Evolutionary conservation across 2,329 filamentous ascomycete species (phyloP), one percentile per base, ranked within the genome.

Genomic region (Penicillium sp.): DNA sequence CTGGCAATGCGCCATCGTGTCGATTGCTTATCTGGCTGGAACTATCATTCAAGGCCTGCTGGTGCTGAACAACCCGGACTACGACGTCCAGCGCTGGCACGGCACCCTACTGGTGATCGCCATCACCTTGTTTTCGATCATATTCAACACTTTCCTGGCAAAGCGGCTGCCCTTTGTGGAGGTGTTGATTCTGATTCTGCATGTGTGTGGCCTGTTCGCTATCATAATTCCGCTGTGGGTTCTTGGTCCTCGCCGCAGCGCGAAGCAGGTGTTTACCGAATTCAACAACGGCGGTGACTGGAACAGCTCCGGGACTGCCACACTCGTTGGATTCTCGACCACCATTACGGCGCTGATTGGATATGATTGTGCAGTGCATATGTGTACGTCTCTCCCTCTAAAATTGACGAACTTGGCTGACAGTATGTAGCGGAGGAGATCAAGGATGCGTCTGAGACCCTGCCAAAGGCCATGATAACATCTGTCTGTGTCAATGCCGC

Each of bases 381-480:
- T 63, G 23, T 54, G 51, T 58, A 55, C n/a, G 51, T 45, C 23
- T 40, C 25, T 25, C n/a, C 35, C 31, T 33, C 56, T 57, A 29
- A 21, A 15, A 29, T 10, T 4, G 13, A 51, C 1, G 48, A 40
- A 41, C 8, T 7, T 31, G 1, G n/a, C 35, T 51, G 42, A 51
- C 31, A 33, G n/a, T 42, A 1, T 29, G 15, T 23, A 62, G 65
- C 75, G 9, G 77, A 79, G 59, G 77, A 79, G 60, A 69, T 78
- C 21, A 65, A 67, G 33, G 67, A 77, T 47, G 73, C 77, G 0
- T 69, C 69, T 0, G 59, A 61, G 5, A 69, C 71, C 1, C 64
- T 79, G 2, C 77, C 77, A 8, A 66, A 62, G 35, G 71, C 74
- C 8, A 78, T 80, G 57, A 70, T 79, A 56, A 69, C 65, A 55